Percentiles rank a stretch among this genome's conserved stretches.
These are phyloP conservation scores for Blepharisma undulans DNA, from an alignment of 169 alveolate species.

Conservation along the genomic window DNA sequence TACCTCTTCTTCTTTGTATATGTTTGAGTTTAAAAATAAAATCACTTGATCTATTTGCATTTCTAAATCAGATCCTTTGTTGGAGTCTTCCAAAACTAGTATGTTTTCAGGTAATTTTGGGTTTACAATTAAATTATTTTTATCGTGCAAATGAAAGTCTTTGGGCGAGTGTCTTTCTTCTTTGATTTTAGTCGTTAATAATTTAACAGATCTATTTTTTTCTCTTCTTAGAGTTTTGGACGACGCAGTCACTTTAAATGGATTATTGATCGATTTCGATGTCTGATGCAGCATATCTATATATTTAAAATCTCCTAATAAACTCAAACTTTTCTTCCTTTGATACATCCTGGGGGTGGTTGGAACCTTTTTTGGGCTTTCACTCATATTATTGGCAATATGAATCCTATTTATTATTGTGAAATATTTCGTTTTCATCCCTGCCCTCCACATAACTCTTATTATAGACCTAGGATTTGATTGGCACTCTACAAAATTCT, in stretches of 20 bases:
- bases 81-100: background rate
- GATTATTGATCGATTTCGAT: background rate
- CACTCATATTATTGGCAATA: background rate
- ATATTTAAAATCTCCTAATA: background rate
- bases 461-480: background rate
- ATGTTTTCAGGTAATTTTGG: background rate
- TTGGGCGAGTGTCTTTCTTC: background rate
- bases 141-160: background rate
- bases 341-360: background rate
- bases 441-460: background rate
- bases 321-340: background rate
- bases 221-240: background rate
- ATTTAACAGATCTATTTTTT: background rate
- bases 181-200: background rate
- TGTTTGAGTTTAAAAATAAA: background rate
- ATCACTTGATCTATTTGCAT: background rate
- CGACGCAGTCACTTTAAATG: background rate
- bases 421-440: background rate
- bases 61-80: background rate
- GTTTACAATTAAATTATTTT: background rate
- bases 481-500: background rate
- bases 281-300: background rate
- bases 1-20: background rate
- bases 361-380: background rate
- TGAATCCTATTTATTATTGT: background rate